Evolutionary conservation across 148 eudicot species (phyloP), one percentile per base, ranked within the genome.

Genomic region (Heliosperma pusillum): DNA sequence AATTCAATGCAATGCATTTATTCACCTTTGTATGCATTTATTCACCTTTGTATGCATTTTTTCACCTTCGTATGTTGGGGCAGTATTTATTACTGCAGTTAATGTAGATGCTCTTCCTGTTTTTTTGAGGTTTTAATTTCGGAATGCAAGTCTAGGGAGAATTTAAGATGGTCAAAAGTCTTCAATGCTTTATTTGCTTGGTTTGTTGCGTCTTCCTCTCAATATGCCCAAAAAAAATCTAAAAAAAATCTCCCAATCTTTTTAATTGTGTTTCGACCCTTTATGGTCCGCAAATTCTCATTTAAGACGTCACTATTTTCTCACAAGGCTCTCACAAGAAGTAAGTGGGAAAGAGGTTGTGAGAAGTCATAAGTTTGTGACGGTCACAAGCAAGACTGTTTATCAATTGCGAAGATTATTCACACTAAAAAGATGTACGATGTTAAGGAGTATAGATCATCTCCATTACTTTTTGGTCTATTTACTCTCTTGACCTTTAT

Each of bases 91-190:
- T 79, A 73, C 73, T 25, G 17, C 33, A 20, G 56, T 42, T 22
- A 68, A 55, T 27, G 50, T 74, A 77, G 30, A 25, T 29, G 68
- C 47, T 19, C 9, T 50, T 58, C 13, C 13, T 77, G 65, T 21
- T 77, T 59, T 76, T 77, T 77, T 61, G 67, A 42, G 65, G 52
- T 59, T 69, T 11, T 27, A 22, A 47, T 8, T 70, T 70, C 33
- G 16, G 29, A 75, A 10, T 66, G 11, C 2, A 44, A 5, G 10
- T 15, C 66, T 57, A 42, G 42, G 1, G 3, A 66, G 42, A 10
- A 29, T 59, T 63, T 63, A 73, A 20, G 20, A 47, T 61, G 79
- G 79, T 77, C 79, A 77, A 77, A 69, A 44, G 3, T n/a, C 3
- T 47, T 76, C 45, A 76, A 16, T 3, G 9, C 2, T 74, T 59